Percentiles rank a stretch among this genome's conserved stretches.
phyloP scores from a whole-genome alignment of 805 yeast genomes.

The Saccharomyces eubayanus region DNA sequence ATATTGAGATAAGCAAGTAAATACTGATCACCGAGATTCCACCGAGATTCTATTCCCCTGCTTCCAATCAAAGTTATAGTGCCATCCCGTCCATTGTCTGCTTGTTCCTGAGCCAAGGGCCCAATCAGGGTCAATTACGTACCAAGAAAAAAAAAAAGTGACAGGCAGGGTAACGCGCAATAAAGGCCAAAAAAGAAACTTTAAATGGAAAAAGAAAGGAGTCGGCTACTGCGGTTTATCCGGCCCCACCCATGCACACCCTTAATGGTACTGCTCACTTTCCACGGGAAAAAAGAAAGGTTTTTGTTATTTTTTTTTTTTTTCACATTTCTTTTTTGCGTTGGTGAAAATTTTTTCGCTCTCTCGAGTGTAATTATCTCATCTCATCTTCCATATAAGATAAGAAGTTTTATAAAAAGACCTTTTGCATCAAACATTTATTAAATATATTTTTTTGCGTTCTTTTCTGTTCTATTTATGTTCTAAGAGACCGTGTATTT shows the following conservation, averaged over 20 bases:
- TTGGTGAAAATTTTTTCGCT: slow-evolving; percentile 7
- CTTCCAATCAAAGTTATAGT: too few relatives aligned
- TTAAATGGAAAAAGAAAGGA: background rate
- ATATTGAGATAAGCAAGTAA: background rate
- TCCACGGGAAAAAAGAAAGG: background rate
- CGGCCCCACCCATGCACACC: background rate
- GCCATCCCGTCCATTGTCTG: too few relatives aligned
- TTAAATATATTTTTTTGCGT: slow-evolving; percentile 1
- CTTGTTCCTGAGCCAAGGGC: background rate
- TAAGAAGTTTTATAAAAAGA: slow-evolving; percentile 1
- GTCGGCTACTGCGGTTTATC: background rate
- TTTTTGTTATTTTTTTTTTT: slow-evolving; percentile 2
- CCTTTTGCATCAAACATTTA: slow-evolving; percentile 1
- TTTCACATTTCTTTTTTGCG: background rate
- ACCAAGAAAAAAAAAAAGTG: background rate
- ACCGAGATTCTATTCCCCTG: too few relatives aligned
- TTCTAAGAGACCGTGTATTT: slow-evolving; percentile 8
- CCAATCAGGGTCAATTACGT: background rate
- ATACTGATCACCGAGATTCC: background rate
- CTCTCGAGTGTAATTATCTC: slow-evolving; percentile 6
- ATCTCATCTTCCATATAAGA: slow-evolving; percentile 6
- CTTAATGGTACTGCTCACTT: background rate
- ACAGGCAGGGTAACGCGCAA: background rate
- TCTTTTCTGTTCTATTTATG: slow-evolving; percentile 1
- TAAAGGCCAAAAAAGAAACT: background rate